These are phyloP conservation scores for Neurospora crassa DNA, from an alignment of 2,329 filamentous ascomycete genomes.

Conservation along the genomic window DNA sequence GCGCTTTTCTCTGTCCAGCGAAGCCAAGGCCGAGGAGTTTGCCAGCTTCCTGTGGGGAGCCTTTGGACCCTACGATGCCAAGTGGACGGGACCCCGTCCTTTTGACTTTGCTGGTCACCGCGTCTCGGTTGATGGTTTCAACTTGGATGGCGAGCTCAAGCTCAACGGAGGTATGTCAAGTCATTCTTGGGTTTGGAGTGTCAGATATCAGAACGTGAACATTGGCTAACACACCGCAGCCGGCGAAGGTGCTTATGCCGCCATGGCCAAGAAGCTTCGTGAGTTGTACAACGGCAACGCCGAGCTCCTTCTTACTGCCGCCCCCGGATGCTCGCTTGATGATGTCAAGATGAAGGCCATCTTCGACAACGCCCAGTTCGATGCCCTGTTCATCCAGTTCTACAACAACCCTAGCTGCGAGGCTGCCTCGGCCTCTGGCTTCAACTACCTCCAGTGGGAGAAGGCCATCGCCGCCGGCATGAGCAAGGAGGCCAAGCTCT, in stretches of 20 bases:
- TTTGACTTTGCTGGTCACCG: constrained; percentile 27
- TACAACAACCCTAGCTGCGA: constrained; percentile 37
- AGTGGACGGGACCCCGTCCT: constrained; percentile 27
- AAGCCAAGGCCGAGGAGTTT: constrained; percentile 23
- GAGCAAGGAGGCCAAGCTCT: constrained; percentile 28
- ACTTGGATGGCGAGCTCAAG: constrained; percentile 37
- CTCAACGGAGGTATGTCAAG: constrained; percentile 10
- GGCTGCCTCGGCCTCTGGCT: constrained; percentile 22
- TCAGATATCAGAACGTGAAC: neutral
- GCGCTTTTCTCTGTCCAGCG: constrained; percentile 26
- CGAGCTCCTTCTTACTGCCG: constrained; percentile 35
- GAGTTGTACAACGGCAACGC: constrained; percentile 8
- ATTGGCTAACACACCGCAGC: constrained; percentile 7
- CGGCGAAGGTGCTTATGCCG: constrained; percentile 19
- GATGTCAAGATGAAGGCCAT: constrained; percentile 34
- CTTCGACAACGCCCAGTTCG: constrained; percentile 28
- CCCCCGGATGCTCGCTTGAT: constrained; percentile 33
- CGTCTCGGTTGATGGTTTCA: constrained; percentile 41
- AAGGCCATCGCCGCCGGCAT: constrained; percentile 21
- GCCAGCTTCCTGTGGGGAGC: constrained; percentile 28
- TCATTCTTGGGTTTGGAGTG: neutral
- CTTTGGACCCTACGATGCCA: constrained; percentile 25
- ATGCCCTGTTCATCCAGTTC: constrained; percentile 36
- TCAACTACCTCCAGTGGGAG: constrained; percentile 30
- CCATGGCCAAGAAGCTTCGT: constrained; percentile 20